Evolutionary conservation across 2,329 filamentous ascomycete genomes (phyloP).

Genomic region (Macrophomina tecta): DNA sequence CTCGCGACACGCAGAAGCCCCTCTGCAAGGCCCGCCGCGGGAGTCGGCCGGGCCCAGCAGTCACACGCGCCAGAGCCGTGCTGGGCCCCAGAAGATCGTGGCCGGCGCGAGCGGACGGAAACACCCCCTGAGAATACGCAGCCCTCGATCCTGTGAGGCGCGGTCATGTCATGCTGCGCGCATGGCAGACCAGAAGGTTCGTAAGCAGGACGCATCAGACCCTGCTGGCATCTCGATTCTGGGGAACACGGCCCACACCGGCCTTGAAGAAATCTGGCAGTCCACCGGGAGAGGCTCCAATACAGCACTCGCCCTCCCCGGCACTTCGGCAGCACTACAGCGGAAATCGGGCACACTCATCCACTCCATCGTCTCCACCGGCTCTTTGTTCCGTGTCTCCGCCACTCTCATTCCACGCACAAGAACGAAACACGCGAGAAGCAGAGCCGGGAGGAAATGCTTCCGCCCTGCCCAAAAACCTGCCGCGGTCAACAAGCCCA

Average conservation of each 20-base stretch:
- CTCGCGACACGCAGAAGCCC: too few species aligned
- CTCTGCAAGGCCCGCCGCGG: not conserved
- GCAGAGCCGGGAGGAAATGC: not conserved
- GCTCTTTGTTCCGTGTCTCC: not conserved
- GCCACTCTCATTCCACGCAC: not conserved
- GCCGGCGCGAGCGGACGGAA: not conserved
- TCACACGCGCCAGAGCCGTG: not conserved
- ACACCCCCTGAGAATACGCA: not conserved
- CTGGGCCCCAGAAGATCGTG: too few species aligned
- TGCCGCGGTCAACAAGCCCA: too few species aligned
- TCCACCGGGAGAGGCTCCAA: not conserved
- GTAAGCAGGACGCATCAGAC: not conserved
- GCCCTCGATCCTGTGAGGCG: not conserved
- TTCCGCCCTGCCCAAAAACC: not conserved
- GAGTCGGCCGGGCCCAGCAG: not conserved
- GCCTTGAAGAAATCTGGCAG: not conserved
- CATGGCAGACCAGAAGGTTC: not conserved
- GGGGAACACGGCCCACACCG: not conserved
- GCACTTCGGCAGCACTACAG: slow-evolving; percentile 7
- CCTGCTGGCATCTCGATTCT: not conserved
- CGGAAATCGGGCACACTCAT: not conserved
- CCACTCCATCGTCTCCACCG: not conserved
- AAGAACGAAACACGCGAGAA: not conserved
- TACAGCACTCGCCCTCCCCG: not conserved
- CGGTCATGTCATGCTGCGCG: not conserved